Conservation (phyloP, 441 rosid genomes). For the Adansonia grandidieri region DNA sequence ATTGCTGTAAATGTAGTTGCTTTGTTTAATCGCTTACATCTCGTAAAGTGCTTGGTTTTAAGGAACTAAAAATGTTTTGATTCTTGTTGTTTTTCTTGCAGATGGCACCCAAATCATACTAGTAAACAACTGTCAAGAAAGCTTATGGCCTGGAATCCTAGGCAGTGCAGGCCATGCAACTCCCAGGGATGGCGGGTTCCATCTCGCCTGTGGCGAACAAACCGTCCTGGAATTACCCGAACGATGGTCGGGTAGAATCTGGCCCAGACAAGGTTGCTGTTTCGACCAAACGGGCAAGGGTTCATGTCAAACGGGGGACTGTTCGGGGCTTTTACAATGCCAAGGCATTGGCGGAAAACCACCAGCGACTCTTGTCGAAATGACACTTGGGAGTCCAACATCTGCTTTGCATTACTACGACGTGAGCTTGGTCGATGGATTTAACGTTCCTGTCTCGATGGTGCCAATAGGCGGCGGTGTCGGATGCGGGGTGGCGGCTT, state of each 20-base stretch:
- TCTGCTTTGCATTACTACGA: slow-evolving; percentile 64
- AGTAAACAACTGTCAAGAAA: slow-evolving; percentile 61
- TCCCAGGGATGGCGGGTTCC: slow-evolving; percentile 57
- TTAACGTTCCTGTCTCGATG: slow-evolving; percentile 64
- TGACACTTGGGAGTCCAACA: slow-evolving; percentile 58
- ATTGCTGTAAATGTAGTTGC: background rate
- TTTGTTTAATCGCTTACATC: no score
- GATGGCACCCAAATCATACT: slow-evolving; percentile 53
- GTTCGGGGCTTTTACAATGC: slow-evolving; percentile 51
- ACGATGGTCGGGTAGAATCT: slow-evolving; percentile 68
- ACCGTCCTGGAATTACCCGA: slow-evolving; percentile 45
- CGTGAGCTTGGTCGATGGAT: slow-evolving; percentile 72
- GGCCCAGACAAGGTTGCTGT: slow-evolving; percentile 71
- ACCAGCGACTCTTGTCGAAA: slow-evolving; percentile 64
- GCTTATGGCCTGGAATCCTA: slow-evolving; percentile 66
- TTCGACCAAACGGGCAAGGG: slow-evolving; percentile 50
- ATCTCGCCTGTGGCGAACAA: slow-evolving; percentile 48
- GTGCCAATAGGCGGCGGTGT: slow-evolving; percentile 51
- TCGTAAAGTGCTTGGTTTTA: background rate
- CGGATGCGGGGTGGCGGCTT: slow-evolving; percentile 58
- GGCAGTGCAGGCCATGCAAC: slow-evolving; percentile 53
- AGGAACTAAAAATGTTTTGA: background rate
- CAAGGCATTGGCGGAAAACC: slow-evolving; percentile 58
- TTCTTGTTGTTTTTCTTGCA: slow-evolving; percentile 25
- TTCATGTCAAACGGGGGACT: slow-evolving; percentile 63